A percentile compares a stretch with the other conserved stretches of the same genome.
Evolutionary conservation across 1,284 basidiomycete genomes (phyloP).

Genomic region (Termitomyces sp.): DNA sequence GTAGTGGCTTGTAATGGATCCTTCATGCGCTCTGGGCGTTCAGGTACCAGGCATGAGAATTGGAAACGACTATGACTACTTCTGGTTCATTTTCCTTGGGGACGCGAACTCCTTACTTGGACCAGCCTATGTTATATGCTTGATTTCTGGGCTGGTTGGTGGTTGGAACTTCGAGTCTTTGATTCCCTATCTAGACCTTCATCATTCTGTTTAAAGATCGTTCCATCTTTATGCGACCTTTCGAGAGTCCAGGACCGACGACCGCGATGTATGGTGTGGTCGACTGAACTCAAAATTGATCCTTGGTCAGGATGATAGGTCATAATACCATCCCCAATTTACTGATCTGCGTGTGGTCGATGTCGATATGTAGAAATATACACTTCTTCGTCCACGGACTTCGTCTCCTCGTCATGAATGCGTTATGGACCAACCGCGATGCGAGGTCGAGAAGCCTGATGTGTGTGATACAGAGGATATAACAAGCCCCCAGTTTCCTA

Average conservation of each 20-base stretch:
- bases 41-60: not conserved
- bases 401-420: not conserved
- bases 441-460: not conserved
- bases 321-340: not conserved
- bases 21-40: too few relatives aligned
- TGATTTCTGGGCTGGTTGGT: not conserved
- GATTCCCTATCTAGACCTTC: not conserved
- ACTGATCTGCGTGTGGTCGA: not conserved
- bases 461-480: too few relatives aligned
- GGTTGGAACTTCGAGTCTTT: not conserved
- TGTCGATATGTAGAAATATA: not conserved
- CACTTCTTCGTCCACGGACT: not conserved
- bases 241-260: not conserved
- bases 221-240: not conserved
- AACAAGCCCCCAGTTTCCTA: not conserved
- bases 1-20: too few relatives aligned
- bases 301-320: not conserved
- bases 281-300: not conserved
- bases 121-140: not conserved
- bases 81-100: not conserved
- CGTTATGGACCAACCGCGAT: not conserved
- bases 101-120: not conserved
- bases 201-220: not conserved
- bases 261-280: not conserved
- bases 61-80: not conserved